Evolutionary conservation across 768 basidiomycete genomes (phyloP).

Genomic region (Rhizopogon salebrosus): DNA sequence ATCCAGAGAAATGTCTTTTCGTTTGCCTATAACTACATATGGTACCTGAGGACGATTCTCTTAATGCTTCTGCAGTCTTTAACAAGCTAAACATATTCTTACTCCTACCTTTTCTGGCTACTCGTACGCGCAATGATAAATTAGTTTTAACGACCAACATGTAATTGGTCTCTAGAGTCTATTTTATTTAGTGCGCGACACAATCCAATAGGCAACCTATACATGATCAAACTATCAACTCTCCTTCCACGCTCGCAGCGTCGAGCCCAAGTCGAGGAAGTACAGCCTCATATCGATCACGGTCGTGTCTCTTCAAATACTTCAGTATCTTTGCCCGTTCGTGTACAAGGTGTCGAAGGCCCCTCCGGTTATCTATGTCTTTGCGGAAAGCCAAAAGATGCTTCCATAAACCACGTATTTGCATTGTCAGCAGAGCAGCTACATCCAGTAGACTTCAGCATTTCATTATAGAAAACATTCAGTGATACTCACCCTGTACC

Average conservation of each 20-base stretch:
- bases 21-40: conserved; percentile 6
- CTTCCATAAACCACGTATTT: conserved; percentile 77
- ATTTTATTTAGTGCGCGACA: neutral
- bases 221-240: conserved; percentile 62
- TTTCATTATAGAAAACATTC: neutral
- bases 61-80: no score
- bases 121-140: conserved; percentile 8
- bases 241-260: conserved; percentile 80
- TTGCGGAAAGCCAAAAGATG: conserved; percentile 66
- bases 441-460: conserved; percentile 2
- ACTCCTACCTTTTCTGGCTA: neutral
- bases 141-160: neutral
- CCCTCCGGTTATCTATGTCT: conserved; percentile 73
- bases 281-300: conserved; percentile 67
- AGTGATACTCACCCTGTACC: conserved; percentile 73
- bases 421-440: conserved; percentile 86
- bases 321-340: conserved; percentile 76
- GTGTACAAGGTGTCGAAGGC: conserved; percentile 76
- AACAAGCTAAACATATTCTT: neutral
- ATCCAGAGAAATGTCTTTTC: conserved; percentile 10
- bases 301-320: conserved; percentile 65
- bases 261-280: conserved; percentile 76
- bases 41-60: neutral
- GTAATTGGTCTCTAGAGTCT: neutral
- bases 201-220: neutral